Evolutionary conservation across 1,284 basidiomycete species (phyloP).

Genomic region (Amylostereum areolatum): DNA sequence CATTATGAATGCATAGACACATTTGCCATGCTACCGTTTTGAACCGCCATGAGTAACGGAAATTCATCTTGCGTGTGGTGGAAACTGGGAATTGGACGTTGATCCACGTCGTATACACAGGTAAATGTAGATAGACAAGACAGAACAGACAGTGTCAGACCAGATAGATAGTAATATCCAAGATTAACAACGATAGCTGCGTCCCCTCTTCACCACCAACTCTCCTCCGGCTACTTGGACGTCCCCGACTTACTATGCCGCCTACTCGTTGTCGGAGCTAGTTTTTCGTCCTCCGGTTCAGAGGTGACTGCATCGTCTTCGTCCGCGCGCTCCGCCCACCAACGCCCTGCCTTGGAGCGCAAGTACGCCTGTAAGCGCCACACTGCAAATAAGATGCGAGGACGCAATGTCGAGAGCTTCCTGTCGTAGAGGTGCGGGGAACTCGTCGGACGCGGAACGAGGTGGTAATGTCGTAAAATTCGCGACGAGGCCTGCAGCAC

Average conservation of each 20-base stretch:
- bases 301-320: constrained; percentile 20
- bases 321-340: constrained; percentile 62
- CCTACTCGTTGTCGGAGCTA: background rate
- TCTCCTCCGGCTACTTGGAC: background rate
- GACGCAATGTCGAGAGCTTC: constrained; percentile 73
- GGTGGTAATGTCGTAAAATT: constrained; percentile 51
- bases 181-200: too few relatives aligned
- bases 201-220: too few relatives aligned
- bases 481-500: constrained; percentile 39
- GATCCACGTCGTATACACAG: too few relatives aligned
- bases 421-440: constrained; percentile 50
- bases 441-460: constrained; percentile 31
- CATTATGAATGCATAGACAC: background rate
- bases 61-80: too few relatives aligned
- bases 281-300: constrained; percentile 9
- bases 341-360: constrained; percentile 74
- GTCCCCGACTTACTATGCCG: background rate
- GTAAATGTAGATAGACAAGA: too few relatives aligned
- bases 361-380: constrained; percentile 74
- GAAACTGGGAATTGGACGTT: too few relatives aligned
- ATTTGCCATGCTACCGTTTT: constrained; percentile 1
- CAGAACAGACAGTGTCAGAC: too few relatives aligned
- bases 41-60: constrained; percentile 1
- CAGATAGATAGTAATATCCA: too few relatives aligned
- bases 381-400: constrained; percentile 74